phyloP scores from a whole-genome alignment of 1,284 basidiomycete species.

The Ceratobasidium sp. region DNA sequence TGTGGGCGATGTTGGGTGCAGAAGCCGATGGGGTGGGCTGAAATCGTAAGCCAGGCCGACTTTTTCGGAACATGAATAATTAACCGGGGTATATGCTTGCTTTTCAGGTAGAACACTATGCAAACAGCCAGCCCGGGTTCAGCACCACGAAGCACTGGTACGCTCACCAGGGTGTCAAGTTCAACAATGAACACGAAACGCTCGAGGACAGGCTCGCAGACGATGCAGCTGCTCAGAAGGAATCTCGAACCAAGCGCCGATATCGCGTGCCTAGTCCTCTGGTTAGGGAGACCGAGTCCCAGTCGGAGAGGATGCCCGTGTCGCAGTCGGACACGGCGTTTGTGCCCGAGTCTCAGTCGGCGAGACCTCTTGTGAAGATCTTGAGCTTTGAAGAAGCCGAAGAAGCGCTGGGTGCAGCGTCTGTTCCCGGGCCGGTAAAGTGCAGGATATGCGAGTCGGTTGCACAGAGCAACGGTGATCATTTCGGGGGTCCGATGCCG shows the following conservation, averaged over 20 bases:
- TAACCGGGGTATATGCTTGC: not conserved
- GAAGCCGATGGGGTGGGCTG: slow-evolving; percentile 37
- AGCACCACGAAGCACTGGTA: slow-evolving; percentile 4
- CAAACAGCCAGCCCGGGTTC: not conserved
- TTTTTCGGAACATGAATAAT: not conserved
- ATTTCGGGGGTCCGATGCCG: slow-evolving; percentile 15
- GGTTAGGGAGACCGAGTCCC: not conserved
- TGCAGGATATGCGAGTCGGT: slow-evolving; percentile 32
- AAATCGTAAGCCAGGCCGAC: slow-evolving; percentile 7
- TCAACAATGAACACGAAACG: slow-evolving; percentile 18
- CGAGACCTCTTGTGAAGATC: slow-evolving; percentile 20
- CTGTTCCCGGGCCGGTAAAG: not conserved
- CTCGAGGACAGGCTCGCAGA: not conserved
- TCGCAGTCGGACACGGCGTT: not conserved
- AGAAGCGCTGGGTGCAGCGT: not conserved
- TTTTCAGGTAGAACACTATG: slow-evolving; percentile 1
- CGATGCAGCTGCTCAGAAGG: not conserved
- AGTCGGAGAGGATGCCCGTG: not conserved
- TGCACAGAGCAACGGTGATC: not conserved
- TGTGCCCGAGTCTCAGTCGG: not conserved
- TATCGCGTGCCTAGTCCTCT: not conserved
- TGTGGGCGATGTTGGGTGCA: slow-evolving; percentile 35
- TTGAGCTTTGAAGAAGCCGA: slow-evolving; percentile 20
- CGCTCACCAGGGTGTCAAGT: slow-evolving; percentile 9
- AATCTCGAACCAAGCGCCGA: not conserved